A percentile compares a stretch with the other conserved stretches of the same genome.
Conservation (phyloP, 1,284 basidiomycete genomes). For the Sporisorium reilianum region DNA sequence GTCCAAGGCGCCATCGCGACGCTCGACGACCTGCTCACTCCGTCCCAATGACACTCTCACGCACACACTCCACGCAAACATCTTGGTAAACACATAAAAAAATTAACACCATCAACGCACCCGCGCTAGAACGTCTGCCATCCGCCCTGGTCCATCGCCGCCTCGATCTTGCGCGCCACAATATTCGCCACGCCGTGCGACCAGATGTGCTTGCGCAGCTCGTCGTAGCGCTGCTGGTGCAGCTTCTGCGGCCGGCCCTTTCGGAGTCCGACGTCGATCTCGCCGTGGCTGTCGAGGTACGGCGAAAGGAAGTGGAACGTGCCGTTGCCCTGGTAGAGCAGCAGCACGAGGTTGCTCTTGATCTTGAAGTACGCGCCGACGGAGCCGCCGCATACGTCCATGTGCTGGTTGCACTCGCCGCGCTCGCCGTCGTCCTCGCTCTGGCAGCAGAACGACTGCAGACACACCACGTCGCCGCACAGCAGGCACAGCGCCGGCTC, state of each 20-base stretch:
- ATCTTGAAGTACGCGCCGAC: slow-evolving; percentile 91
- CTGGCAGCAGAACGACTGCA: slow-evolving; percentile 92
- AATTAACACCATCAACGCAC: neutral
- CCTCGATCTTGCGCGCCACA: slow-evolving; percentile 87
- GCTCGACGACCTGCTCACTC: slow-evolving; percentile 12
- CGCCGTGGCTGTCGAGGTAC: slow-evolving; percentile 94
- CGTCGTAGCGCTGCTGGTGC: slow-evolving; percentile 88
- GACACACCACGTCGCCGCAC: slow-evolving; percentile 88
- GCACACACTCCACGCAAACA: neutral
- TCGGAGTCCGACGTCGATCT: slow-evolving; percentile 92
- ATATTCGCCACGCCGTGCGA: slow-evolving; percentile 89
- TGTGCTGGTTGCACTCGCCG: slow-evolving; percentile 93
- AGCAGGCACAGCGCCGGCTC: slow-evolving; percentile 92
- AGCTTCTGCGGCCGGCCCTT: slow-evolving; percentile 87
- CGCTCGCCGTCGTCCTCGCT: slow-evolving; percentile 76
- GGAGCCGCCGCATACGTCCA: slow-evolving; percentile 90
- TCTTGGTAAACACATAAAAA: neutral
- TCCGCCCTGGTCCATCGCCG: slow-evolving; percentile 82
- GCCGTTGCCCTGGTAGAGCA: slow-evolving; percentile 88
- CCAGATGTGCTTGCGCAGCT: slow-evolving; percentile 89
- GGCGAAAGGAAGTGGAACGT: slow-evolving; percentile 84
- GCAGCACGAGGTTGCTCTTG: slow-evolving; percentile 91
- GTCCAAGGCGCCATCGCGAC: slow-evolving; percentile 3
- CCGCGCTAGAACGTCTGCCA: slow-evolving; percentile 90
- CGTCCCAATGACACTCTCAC: neutral